Evolutionary conservation across 1,284 basidiomycete species (phyloP).

Genomic region (Neonothopanus nambi): DNA sequence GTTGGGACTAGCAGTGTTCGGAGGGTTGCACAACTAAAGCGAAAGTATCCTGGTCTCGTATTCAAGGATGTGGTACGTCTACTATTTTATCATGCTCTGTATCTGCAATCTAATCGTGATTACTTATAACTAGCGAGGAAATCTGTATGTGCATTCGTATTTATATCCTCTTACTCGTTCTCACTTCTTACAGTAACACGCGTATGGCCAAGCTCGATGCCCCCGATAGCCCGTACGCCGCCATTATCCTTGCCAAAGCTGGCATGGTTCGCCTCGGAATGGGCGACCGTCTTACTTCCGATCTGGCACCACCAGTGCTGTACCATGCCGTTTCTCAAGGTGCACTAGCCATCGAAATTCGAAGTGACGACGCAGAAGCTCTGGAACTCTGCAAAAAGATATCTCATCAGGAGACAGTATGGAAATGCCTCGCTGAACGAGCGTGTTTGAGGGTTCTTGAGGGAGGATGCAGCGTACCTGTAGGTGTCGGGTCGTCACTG

Average conservation of each 20-base stretch:
- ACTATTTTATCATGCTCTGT: slow-evolving; percentile 7
- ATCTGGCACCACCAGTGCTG: slow-evolving; percentile 74
- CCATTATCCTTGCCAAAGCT: slow-evolving; percentile 92
- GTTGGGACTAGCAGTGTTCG: slow-evolving; percentile 95
- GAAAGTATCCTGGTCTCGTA: slow-evolving; percentile 75
- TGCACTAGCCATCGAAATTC: slow-evolving; percentile 88
- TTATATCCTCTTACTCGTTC: slow-evolving; percentile 9
- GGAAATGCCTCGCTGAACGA: slow-evolving; percentile 81
- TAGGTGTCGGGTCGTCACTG: slow-evolving; percentile 73
- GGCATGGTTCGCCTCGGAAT: slow-evolving; percentile 87
- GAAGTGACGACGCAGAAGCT: slow-evolving; percentile 66
- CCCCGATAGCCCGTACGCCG: slow-evolving; percentile 80
- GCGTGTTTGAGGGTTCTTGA: slow-evolving; percentile 87
- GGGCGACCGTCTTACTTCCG: slow-evolving; percentile 77
- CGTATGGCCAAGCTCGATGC: slow-evolving; percentile 92
- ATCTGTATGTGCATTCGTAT: slow-evolving; percentile 55
- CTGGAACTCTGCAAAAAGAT: slow-evolving; percentile 64
- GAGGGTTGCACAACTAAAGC: slow-evolving; percentile 87
- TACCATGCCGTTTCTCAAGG: slow-evolving; percentile 95
- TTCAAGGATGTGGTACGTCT: slow-evolving; percentile 88
- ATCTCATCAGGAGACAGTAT: slow-evolving; percentile 77
- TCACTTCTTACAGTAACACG: slow-evolving; percentile 52
- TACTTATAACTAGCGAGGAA: slow-evolving; percentile 60
- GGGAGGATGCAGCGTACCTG: slow-evolving; percentile 96
- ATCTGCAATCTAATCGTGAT: slow-evolving; percentile 10